Conservation (phyloP, 148 eudicot genomes). For the Cornus florida region DNA sequence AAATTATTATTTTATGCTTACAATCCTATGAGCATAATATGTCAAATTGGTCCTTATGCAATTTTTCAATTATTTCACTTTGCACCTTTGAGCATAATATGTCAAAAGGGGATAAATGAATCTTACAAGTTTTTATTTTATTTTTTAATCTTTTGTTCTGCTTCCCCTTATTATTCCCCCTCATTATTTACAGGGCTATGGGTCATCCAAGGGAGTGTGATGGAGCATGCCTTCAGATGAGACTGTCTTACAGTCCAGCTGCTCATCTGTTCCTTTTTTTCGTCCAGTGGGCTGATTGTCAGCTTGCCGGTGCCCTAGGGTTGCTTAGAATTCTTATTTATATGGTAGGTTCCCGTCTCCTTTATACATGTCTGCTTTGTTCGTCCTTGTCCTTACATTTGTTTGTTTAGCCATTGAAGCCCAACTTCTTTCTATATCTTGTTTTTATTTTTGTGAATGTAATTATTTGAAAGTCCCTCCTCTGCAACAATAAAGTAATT, state of each 20-base stretch:
- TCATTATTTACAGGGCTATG: slow-evolving; percentile 24
- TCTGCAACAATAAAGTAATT: slow-evolving; percentile 7
- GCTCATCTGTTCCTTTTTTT: slow-evolving; percentile 28
- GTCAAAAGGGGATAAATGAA: not conserved
- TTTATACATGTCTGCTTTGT: not conserved
- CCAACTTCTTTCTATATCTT: not conserved
- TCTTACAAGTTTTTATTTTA: not conserved
- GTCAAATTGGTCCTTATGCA: not conserved
- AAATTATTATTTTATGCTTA: no score
- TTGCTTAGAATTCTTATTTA: slow-evolving; percentile 35
- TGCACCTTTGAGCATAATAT: not conserved
- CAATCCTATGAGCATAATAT: not conserved
- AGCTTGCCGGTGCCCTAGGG: slow-evolving; percentile 36
- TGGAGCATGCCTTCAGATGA: slow-evolving; percentile 41
- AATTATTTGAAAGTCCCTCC: not conserved
- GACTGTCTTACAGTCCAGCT: slow-evolving; percentile 35
- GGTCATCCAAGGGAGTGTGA: slow-evolving; percentile 23
- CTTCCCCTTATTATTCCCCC: not conserved
- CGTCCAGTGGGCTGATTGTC: slow-evolving; percentile 38
- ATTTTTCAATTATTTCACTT: not conserved
- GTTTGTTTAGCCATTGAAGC: not conserved
- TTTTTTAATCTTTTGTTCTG: not conserved
- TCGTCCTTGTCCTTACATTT: not conserved
- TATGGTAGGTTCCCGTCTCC: slow-evolving; percentile 21
- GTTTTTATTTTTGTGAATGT: not conserved